These are phyloP conservation scores for Kitagawia praeruptora DNA, from an alignment of 129 eudicot genomes.

Conservation along the genomic window DNA sequence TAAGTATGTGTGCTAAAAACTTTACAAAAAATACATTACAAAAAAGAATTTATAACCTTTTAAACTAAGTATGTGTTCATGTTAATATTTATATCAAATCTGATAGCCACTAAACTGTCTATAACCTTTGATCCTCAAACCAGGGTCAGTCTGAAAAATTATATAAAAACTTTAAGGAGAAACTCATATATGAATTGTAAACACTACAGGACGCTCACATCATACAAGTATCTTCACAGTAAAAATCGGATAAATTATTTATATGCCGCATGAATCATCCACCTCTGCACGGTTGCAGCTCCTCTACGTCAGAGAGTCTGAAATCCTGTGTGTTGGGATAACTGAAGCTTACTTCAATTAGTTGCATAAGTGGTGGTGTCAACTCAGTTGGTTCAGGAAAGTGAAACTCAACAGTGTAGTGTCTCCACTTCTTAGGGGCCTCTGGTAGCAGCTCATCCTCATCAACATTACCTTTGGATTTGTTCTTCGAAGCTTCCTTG, in stretches of 20 bases:
- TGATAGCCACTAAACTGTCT: too few species aligned
- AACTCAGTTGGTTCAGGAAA: conserved; percentile 85
- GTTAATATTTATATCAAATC: too few species aligned
- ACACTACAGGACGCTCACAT: not conserved
- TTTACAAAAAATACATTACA: too few species aligned
- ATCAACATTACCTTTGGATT: conserved; percentile 53
- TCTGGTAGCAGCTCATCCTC: conserved; percentile 55
- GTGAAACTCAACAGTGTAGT: conserved; percentile 74
- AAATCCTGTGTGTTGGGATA: conserved; percentile 70
- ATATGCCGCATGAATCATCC: conserved; percentile 37
- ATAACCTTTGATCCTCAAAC: not conserved
- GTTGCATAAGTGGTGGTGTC: conserved; percentile 72
- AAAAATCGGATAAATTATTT: not conserved
- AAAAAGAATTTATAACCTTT: too few species aligned
- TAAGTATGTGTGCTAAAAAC: too few species aligned
- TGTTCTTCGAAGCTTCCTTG: conserved; percentile 57
- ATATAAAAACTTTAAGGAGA: too few species aligned
- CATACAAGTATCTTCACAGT: not conserved
- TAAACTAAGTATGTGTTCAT: too few species aligned
- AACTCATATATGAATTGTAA: too few species aligned
- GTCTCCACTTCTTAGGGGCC: conserved; percentile 75
- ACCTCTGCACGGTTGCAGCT: conserved; percentile 63
- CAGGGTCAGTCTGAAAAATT: not conserved
- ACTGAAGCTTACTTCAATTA: conserved; percentile 69
- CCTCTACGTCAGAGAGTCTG: conserved; percentile 60